phyloP scores from a whole-genome alignment of 2,329 filamentous ascomycete genomes.

The Calonectria henricotiae region DNA sequence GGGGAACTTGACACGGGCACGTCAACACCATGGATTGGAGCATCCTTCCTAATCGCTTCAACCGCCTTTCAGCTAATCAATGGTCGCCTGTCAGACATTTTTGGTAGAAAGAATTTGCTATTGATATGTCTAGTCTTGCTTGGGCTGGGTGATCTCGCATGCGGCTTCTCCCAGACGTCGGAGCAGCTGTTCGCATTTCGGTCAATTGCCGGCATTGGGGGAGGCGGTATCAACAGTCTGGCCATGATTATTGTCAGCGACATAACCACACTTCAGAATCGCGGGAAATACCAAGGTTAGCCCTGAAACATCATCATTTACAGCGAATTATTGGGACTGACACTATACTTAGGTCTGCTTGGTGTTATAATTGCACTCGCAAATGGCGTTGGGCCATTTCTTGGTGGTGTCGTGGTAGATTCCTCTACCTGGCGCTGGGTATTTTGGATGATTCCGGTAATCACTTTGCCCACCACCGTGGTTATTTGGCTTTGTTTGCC shows the following conservation, averaged over 20 bases:
- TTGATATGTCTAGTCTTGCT: neutral
- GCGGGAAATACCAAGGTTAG: slow-evolving; percentile 55
- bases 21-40: slow-evolving; percentile 9
- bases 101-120: slow-evolving; percentile 9
- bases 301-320: slow-evolving; percentile 35
- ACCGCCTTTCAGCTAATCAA: slow-evolving; percentile 18
- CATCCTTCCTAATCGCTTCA: neutral
- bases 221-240: slow-evolving; percentile 56
- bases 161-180: slow-evolving; percentile 7
- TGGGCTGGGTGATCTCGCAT: slow-evolving; percentile 4
- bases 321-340: neutral
- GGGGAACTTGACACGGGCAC: slow-evolving; percentile 10
- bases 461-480: slow-evolving; percentile 3
- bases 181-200: slow-evolving; percentile 56
- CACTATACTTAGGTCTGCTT: neutral
- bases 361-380: slow-evolving; percentile 9
- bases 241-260: slow-evolving; percentile 61
- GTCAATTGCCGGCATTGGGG: slow-evolving; percentile 57
- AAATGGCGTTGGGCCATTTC: slow-evolving; percentile 8
- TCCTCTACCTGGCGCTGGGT: slow-evolving; percentile 15
- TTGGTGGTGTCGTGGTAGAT: slow-evolving; percentile 5
- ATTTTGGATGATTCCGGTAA: slow-evolving; percentile 14
- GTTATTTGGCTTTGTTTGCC: slow-evolving; percentile 5
- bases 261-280: slow-evolving; percentile 56
- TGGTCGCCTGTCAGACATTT: slow-evolving; percentile 8